Conservation (phyloP, 1,284 basidiomycete genomes). For the Ustanciosporium gigantosporum region DNA sequence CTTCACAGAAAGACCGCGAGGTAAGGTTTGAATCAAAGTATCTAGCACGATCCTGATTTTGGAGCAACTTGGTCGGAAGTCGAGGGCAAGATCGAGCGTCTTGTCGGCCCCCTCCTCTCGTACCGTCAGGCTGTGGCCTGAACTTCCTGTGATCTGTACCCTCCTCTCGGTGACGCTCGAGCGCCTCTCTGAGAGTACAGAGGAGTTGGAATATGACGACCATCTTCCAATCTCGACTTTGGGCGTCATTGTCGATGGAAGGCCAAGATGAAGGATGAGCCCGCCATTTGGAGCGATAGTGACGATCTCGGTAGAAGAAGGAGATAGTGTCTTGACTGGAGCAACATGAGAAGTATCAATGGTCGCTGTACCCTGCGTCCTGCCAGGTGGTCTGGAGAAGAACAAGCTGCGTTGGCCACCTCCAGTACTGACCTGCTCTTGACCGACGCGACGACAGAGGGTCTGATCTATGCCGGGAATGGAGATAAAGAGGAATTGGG, state of each 20-base stretch:
- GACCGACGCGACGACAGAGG: slow-evolving; percentile 11
- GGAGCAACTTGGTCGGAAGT: not conserved
- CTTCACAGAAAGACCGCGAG: not conserved
- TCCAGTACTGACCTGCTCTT: not conserved
- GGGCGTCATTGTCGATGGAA: slow-evolving; percentile 4
- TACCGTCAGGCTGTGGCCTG: too few relatives aligned
- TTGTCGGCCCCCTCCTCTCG: too few relatives aligned
- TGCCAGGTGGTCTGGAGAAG: slow-evolving; percentile 17
- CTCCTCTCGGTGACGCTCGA: too few relatives aligned
- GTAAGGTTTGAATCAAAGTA: not conserved
- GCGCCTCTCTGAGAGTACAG: too few relatives aligned
- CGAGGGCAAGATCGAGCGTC: not conserved
- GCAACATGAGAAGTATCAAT: slow-evolving; percentile 2
- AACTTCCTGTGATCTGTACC: too few relatives aligned
- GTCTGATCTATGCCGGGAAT: slow-evolving; percentile 14
- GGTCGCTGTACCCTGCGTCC: slow-evolving; percentile 2
- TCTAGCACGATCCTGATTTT: not conserved
- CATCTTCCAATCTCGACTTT: slow-evolving; percentile 13
- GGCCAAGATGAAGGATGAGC: slow-evolving; percentile 18
- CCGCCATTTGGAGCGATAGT: slow-evolving; percentile 1
- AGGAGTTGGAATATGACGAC: slow-evolving; percentile 4
- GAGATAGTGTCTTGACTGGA: slow-evolving; percentile 1
- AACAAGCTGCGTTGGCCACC: slow-evolving; percentile 2
- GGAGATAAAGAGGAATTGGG: slow-evolving; percentile 16
- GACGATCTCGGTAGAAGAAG: slow-evolving; percentile 10